These are phyloP conservation scores for Diaporthe capsici DNA, from an alignment of 2,329 filamentous ascomycete species.

Conservation along the genomic window DNA sequence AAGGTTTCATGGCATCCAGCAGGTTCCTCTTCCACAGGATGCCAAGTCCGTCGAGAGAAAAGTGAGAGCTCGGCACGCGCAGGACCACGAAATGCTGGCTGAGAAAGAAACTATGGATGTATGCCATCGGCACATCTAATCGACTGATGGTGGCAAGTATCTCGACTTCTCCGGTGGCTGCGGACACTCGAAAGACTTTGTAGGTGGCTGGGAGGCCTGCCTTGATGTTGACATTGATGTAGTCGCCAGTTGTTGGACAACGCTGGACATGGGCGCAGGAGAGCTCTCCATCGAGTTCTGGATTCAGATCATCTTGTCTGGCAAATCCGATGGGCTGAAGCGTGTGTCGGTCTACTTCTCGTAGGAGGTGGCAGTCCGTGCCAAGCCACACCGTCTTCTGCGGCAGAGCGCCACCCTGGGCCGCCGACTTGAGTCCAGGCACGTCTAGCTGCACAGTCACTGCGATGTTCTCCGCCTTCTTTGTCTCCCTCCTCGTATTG, in stretches of 20 bases:
- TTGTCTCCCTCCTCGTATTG: slow-evolving; percentile 46
- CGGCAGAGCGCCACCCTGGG: neutral
- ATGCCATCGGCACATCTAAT: slow-evolving; percentile 69
- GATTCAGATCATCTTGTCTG: slow-evolving; percentile 73
- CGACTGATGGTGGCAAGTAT: slow-evolving; percentile 77
- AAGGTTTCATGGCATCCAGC: slow-evolving; percentile 76
- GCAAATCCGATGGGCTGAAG: slow-evolving; percentile 79
- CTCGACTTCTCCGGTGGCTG: slow-evolving; percentile 73
- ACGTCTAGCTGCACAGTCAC: slow-evolving; percentile 70
- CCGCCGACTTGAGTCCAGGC: neutral
- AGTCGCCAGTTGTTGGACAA: slow-evolving; percentile 80
- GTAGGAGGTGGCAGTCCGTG: slow-evolving; percentile 59
- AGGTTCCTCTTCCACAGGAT: slow-evolving; percentile 78
- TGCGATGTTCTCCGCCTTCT: slow-evolving; percentile 68
- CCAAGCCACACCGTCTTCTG: slow-evolving; percentile 70
- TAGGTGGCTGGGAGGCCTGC: slow-evolving; percentile 72
- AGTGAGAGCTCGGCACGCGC: slow-evolving; percentile 78
- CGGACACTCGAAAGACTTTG: slow-evolving; percentile 76
- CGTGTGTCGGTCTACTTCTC: slow-evolving; percentile 77
- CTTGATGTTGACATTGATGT: slow-evolving; percentile 87
- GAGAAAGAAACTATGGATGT: slow-evolving; percentile 87
- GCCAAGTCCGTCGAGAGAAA: slow-evolving; percentile 68
- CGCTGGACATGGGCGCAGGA: slow-evolving; percentile 80
- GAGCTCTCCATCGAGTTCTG: slow-evolving; percentile 75
- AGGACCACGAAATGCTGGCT: slow-evolving; percentile 79